Percentiles rank a stretch among this genome's conserved stretches.
These are phyloP conservation scores for Coniochaeta ligniaria DNA, from an alignment of 2,329 filamentous ascomycete species.

Conservation along the genomic window DNA sequence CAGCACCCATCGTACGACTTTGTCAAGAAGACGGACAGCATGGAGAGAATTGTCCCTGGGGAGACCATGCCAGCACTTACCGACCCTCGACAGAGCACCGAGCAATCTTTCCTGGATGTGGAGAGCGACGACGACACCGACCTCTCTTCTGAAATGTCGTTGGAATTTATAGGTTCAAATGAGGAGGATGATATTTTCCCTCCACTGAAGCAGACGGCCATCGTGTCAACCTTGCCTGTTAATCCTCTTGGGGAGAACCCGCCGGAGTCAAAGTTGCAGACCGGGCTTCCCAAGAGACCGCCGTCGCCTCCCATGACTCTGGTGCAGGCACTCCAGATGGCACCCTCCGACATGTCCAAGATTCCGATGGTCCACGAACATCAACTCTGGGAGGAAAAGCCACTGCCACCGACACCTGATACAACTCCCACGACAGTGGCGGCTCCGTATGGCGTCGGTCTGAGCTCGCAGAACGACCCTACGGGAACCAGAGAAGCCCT, in stretches of 20 bases:
- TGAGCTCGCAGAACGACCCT: slow-evolving; percentile 22
- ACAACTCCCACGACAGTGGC: slow-evolving; percentile 36
- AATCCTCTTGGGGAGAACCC: slow-evolving; percentile 25
- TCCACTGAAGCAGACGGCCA: slow-evolving; percentile 20
- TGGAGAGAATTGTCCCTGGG: slow-evolving; percentile 33
- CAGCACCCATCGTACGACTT: slow-evolving; percentile 45
- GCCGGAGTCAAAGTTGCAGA: slow-evolving; percentile 17
- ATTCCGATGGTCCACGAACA: slow-evolving; percentile 31
- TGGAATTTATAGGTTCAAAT: slow-evolving; percentile 33
- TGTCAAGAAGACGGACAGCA: slow-evolving; percentile 44
- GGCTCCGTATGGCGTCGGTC: slow-evolving; percentile 20
- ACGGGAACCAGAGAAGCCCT: slow-evolving; percentile 27
- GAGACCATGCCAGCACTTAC: slow-evolving; percentile 20
- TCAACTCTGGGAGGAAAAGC: slow-evolving; percentile 36
- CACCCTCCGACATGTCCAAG: slow-evolving; percentile 25
- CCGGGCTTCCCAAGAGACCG: slow-evolving; percentile 18
- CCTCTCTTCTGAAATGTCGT: slow-evolving; percentile 56
- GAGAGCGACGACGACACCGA: slow-evolving; percentile 46
- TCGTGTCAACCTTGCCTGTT: slow-evolving; percentile 26
- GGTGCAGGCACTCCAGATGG: slow-evolving; percentile 37
- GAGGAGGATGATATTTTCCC: slow-evolving; percentile 15
- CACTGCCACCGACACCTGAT: slow-evolving; percentile 42
- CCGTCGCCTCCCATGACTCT: slow-evolving; percentile 41
- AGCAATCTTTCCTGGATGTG: slow-evolving; percentile 39
- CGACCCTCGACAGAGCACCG: slow-evolving; percentile 15